Percentiles rank a stretch among this genome's conserved stretches.
Conservation (phyloP, 2,329 filamentous ascomycete species). For the Cercospora sojina region DNA sequence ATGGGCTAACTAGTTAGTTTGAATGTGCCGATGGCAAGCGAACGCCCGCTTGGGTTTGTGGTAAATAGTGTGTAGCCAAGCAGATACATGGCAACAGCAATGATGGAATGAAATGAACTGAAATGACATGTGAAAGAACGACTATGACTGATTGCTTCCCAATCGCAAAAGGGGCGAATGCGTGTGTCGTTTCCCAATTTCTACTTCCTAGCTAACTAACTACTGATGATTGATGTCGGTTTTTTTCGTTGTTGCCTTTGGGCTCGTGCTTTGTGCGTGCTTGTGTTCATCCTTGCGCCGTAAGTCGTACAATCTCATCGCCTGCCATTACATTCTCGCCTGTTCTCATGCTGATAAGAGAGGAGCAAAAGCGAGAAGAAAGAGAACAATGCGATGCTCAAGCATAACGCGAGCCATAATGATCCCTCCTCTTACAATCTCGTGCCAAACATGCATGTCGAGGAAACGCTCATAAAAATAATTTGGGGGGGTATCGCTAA, state of each 20-base stretch:
- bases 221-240: not conserved
- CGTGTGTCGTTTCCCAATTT: not conserved
- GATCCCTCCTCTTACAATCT: not conserved
- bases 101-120: not conserved
- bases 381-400: not conserved
- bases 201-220: not conserved
- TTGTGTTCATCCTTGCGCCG: not conserved
- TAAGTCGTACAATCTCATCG: not conserved
- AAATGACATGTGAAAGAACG: not conserved
- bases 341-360: not conserved
- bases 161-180: not conserved
- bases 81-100: not conserved
- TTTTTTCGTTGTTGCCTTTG: not conserved
- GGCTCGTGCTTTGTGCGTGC: not conserved
- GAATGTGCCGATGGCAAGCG: constrained; percentile 5
- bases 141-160: not conserved
- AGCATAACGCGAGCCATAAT: not conserved
- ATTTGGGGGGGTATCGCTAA: constrained; percentile 2
- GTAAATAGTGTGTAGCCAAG: not conserved
- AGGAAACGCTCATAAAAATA: not conserved
- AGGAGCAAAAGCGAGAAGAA: not conserved
- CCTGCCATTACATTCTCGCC: not conserved
- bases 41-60: not conserved
- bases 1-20: not conserved
- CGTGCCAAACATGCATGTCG: not conserved